These are phyloP conservation scores for Diplogelasinospora grovesii DNA, from an alignment of 495 filamentous ascomycete genomes.

Conservation along the genomic window DNA sequence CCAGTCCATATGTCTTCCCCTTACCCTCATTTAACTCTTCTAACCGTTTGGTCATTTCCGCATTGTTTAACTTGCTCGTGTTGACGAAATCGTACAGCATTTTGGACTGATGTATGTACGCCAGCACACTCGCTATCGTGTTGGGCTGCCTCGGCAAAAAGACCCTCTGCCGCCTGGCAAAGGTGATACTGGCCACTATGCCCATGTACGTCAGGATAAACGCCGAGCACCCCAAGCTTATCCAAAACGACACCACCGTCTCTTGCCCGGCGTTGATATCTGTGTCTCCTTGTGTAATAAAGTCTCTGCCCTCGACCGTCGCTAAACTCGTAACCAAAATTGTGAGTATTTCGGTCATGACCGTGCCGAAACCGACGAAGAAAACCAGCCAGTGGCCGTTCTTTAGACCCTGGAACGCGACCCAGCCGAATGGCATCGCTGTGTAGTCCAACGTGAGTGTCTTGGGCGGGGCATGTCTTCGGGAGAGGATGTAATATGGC, in stretches of 20 bases:
- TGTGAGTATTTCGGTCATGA: constrained; percentile 62
- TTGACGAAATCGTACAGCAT: constrained; percentile 67
- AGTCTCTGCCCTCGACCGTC: constrained; percentile 50
- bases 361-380: constrained; percentile 52
- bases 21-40: no score
- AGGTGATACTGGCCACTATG: constrained; percentile 46
- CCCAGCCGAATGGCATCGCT: constrained; percentile 58
- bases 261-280: constrained; percentile 50
- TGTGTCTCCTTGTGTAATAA: constrained; percentile 26
- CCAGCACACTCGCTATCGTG: constrained; percentile 64
- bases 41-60: constrained; percentile 49
- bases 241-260: constrained; percentile 52
- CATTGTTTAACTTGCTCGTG: constrained; percentile 52
- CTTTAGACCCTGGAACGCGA: constrained; percentile 52
- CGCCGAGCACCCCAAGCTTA: constrained; percentile 50
- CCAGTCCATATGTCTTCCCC: constrained; percentile 61
- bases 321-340: constrained; percentile 58
- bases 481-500: constrained; percentile 63
- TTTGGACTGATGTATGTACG: constrained; percentile 66
- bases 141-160: constrained; percentile 68
- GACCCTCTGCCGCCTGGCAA: constrained; percentile 48
- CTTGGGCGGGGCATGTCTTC: constrained; percentile 53
- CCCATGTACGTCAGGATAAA: constrained; percentile 53
- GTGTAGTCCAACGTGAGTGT: constrained; percentile 67
- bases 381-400: constrained; percentile 60